These are phyloP conservation scores for Penicillium decumbens DNA, from an alignment of 2,329 filamentous ascomycete species.

Conservation along the genomic window DNA sequence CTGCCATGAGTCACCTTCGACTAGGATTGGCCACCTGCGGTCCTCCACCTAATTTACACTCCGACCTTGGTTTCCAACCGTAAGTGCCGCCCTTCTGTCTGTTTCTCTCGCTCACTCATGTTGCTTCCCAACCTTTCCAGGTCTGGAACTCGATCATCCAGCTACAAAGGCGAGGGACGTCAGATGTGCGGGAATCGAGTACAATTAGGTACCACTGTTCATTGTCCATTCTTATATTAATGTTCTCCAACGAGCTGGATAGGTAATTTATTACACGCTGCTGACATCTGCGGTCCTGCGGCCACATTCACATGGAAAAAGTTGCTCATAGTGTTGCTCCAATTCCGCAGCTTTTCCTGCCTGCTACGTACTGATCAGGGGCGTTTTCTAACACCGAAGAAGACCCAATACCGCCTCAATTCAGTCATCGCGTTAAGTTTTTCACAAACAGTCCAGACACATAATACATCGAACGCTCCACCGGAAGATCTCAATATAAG, in stretches of 20 bases:
- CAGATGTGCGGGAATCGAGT: not conserved
- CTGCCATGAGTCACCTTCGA: not conserved
- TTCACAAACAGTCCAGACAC: not conserved
- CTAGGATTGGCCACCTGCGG: not conserved
- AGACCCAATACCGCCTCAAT: not conserved
- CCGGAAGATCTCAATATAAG: not conserved
- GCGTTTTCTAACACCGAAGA: not conserved
- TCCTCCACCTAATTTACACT: no score
- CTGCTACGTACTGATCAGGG: not conserved
- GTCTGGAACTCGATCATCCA: no score
- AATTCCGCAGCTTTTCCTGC: not conserved
- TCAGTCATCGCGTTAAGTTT: not conserved
- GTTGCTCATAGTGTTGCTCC: not conserved
- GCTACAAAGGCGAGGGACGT: no score
- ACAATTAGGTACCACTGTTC: not conserved
- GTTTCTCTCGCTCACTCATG: no score
- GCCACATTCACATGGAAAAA: not conserved
- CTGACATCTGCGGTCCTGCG: not conserved
- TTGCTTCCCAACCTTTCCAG: no score
- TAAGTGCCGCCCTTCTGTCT: not conserved
- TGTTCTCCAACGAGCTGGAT: not conserved
- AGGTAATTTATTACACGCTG: not conserved
- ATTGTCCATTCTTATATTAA: not conserved
- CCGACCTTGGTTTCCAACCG: not conserved
- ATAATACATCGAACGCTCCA: not conserved